Base-by-base conservation (phyloP, 2,329 filamentous ascomycete species). In the Diaporthe humulicola region DNA sequence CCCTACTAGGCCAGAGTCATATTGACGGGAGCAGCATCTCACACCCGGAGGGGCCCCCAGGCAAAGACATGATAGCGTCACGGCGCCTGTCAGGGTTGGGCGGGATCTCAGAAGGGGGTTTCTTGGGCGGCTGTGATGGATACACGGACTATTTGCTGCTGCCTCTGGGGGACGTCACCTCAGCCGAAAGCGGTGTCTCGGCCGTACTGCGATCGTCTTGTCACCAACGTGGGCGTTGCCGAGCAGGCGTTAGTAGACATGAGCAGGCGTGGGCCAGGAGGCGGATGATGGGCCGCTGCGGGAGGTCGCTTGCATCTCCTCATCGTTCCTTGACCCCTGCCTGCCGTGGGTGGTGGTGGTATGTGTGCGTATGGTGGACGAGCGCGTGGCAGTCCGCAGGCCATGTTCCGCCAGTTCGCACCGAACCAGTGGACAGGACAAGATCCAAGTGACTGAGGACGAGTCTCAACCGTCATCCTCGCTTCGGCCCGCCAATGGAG, bases 1-100 rank as follows among this genome's bases (percentile, higher is more conserved):
- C 64, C 69, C 19, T 70, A 58, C 54, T 70, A 66, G 58, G 73
- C 42, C 71, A 69, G 74, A 75, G 74, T 74, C 67, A 75, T 67
- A 70, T 74, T 71, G 70, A 72, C 70, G 70, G 70, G 57, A 72
- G 57, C 57, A 64, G 48, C 25, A 72, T 64, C 45, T 56, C 50
- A 64, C 36, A 64, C 25, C 40, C 60, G 60, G 40, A 40, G 42
- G 52, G 40, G 42, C 6, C 57, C 30, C 57, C 30, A 52, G 33
- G 36, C 70, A 66, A 58, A 52, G 54, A 52, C 70, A 60, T 40
- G 70, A 25, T 52, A 72, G 57, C 42, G 58, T 70, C 48, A 72
- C 25, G 30, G 48, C 45, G 45, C 61, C 56, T 60, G 42, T 45
- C 71, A 70, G 57, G 42, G n/a, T 52, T 40, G 42, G 66, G 56